These are phyloP conservation scores for Coniochaeta sp. DNA, from an alignment of 2,329 filamentous ascomycete species.

Conservation along the genomic window DNA sequence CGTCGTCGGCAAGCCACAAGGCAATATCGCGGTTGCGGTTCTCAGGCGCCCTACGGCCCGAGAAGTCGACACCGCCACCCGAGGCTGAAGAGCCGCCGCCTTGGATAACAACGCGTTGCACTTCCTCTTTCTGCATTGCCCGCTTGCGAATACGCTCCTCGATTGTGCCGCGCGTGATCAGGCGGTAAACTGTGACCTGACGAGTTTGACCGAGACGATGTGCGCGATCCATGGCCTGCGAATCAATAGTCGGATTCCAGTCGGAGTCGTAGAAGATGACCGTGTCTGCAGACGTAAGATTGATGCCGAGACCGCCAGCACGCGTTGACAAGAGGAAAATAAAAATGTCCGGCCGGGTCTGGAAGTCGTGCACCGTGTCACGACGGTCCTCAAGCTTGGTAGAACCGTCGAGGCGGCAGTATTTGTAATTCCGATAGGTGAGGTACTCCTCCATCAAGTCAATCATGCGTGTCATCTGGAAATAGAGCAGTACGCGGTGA, in stretches of 20 bases:
- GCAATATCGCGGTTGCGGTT: conserved; percentile 97
- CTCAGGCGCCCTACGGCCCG: conserved; percentile 76
- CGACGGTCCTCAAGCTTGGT: conserved; percentile 95
- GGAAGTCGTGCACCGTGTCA: conserved; percentile 95
- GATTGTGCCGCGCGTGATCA: conserved; percentile 94
- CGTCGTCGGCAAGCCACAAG: conserved; percentile 97
- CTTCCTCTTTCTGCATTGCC: conserved; percentile 95
- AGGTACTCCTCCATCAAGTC: conserved; percentile 98
- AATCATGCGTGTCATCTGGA: conserved; percentile 99
- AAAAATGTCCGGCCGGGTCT: conserved; percentile 89
- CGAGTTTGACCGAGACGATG: conserved; percentile 94
- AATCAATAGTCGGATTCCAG: conserved; percentile 99
- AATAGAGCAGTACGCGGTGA: conserved; percentile 93
- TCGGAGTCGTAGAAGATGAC: conserved; percentile 99
- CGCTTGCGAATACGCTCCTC: conserved; percentile 97
- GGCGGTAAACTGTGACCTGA: conserved; percentile 94
- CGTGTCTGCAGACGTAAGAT: conserved; percentile 90
- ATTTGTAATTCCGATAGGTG: conserved; percentile 98
- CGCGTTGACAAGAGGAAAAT: conserved; percentile 94
- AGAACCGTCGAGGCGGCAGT: conserved; percentile 90
- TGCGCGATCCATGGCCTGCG: conserved; percentile 96
- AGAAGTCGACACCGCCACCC: conserved; percentile 86
- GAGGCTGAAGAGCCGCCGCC: conserved; percentile 59
- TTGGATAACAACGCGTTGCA: conserved; percentile 92
- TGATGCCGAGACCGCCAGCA: conserved; percentile 96